A percentile compares a stretch with the other conserved stretches of the same genome.
phyloP scores from a whole-genome alignment of 2,329 filamentous ascomycete species.

The Alternaria gaisen region DNA sequence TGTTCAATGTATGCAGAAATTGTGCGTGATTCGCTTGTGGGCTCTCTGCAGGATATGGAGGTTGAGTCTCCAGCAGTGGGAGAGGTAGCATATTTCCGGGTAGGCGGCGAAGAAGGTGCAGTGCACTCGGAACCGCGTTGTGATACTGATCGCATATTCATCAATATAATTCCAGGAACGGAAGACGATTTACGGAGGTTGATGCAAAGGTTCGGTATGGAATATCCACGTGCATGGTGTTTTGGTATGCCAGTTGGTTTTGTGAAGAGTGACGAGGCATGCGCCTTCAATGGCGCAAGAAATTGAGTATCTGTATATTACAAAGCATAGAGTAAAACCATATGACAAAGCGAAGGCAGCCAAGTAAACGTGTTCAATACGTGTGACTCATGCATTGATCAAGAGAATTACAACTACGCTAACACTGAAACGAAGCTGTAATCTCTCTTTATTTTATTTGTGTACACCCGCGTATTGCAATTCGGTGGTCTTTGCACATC shows the following conservation, averaged over 20 bases:
- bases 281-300: not conserved
- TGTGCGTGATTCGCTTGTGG: too few species aligned
- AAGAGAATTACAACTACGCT: not conserved
- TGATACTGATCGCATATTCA: conserved; percentile 46
- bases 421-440: not conserved
- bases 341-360: not conserved
- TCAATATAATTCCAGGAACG: conserved; percentile 49
- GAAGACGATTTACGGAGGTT: conserved; percentile 41
- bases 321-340: not conserved
- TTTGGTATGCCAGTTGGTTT: conserved; percentile 31
- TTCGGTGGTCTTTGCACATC: not conserved
- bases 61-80: too few species aligned
- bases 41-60: too few species aligned
- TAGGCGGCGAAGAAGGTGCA: too few species aligned
- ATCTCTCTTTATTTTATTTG: not conserved
- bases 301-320: not conserved
- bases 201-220: conserved; percentile 47
- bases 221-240: conserved; percentile 35
- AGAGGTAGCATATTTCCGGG: too few species aligned
- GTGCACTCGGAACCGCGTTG: conserved; percentile 48
- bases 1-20: too few species aligned
- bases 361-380: not conserved
- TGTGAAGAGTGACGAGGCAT: conserved; percentile 15
- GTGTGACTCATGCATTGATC: not conserved
- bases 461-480: conserved; percentile 1